phyloP scores from a whole-genome alignment of 306 rosid genomes.

The Rosa lucieae region DNA sequence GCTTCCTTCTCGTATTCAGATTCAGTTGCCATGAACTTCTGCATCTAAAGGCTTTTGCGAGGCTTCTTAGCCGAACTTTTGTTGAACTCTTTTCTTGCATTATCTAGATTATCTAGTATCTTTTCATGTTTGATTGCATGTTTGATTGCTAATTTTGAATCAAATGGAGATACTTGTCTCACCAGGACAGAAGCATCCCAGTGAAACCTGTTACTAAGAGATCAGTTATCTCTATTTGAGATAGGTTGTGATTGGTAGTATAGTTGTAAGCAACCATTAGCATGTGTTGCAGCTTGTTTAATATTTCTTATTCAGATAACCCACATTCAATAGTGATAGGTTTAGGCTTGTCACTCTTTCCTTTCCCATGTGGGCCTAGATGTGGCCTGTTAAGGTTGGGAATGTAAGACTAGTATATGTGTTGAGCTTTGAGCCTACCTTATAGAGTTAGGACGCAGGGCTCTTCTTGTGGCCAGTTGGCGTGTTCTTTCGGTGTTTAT shows the following conservation, averaged over 20 bases:
- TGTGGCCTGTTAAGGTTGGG: too few relatives aligned
- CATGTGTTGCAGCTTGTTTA: not conserved
- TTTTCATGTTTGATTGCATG: not conserved
- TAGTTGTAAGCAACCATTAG: not conserved
- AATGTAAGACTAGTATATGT: too few relatives aligned
- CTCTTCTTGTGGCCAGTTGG: too few relatives aligned
- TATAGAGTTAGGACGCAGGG: too few relatives aligned
- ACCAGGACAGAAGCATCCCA: not conserved
- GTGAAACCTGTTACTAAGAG: too few relatives aligned
- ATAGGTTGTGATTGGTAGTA: not conserved
- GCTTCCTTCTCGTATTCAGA: slow-evolving; percentile 58
- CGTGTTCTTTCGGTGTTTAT: too few relatives aligned
- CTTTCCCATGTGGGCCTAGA: too few relatives aligned
- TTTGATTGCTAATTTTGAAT: too few relatives aligned
- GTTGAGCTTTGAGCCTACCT: too few relatives aligned
- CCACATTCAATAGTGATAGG: too few relatives aligned
- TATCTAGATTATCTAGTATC: not conserved
- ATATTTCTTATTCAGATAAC: not conserved
- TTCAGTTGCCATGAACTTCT: slow-evolving; percentile 22
- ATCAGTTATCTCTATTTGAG: too few relatives aligned
- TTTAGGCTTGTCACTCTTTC: too few relatives aligned
- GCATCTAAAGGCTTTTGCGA: slow-evolving; percentile 25
- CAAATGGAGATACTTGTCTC: not conserved
- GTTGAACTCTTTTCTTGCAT: not conserved
- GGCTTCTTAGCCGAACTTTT: not conserved